These are phyloP conservation scores for Yamagishiella unicocca DNA, from an alignment of 139 green algal species.

Conservation along the genomic window DNA sequence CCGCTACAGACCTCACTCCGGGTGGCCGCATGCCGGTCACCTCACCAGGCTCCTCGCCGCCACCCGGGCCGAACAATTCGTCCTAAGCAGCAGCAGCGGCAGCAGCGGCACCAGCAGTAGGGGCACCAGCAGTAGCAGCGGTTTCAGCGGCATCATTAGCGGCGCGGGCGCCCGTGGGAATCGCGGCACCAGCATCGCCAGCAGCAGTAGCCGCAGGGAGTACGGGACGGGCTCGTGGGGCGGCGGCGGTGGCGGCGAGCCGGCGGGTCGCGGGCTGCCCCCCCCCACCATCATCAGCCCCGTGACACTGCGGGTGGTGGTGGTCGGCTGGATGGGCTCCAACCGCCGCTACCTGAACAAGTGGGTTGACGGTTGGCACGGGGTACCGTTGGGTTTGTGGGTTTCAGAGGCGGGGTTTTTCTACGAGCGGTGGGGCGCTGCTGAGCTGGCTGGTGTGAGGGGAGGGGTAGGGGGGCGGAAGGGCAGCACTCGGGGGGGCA, in stretches of 20 bases:
- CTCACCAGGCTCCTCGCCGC: too few relatives aligned
- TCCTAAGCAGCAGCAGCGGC: background rate
- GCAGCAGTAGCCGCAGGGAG: background rate
- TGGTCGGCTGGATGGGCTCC: constrained; percentile 65
- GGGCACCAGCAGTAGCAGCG: background rate
- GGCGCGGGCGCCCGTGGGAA: background rate
- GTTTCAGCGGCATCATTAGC: background rate
- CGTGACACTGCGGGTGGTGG: constrained; percentile 46
- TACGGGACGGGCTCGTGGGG: background rate
- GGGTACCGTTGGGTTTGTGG: too few relatives aligned
- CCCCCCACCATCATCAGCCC: constrained; percentile 60
- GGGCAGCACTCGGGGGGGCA: too few relatives aligned
- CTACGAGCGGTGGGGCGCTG: too few relatives aligned
- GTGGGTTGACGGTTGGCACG: too few relatives aligned
- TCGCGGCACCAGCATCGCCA: background rate
- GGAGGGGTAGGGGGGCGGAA: too few relatives aligned
- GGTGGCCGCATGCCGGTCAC: too few relatives aligned
- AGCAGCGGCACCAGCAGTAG: background rate
- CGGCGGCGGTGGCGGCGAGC: background rate
- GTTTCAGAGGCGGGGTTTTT: too few relatives aligned
- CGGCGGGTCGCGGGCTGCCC: background rate
- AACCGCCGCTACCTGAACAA: constrained; percentile 58
- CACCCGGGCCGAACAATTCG: too few relatives aligned
- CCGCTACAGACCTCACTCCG: too few relatives aligned
- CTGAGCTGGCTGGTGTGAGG: too few relatives aligned